Evolutionary conservation across 257 asterid genomes (phyloP), one percentile per base, ranked within the genome.

Genomic region (Solanum bulbocastanum): DNA sequence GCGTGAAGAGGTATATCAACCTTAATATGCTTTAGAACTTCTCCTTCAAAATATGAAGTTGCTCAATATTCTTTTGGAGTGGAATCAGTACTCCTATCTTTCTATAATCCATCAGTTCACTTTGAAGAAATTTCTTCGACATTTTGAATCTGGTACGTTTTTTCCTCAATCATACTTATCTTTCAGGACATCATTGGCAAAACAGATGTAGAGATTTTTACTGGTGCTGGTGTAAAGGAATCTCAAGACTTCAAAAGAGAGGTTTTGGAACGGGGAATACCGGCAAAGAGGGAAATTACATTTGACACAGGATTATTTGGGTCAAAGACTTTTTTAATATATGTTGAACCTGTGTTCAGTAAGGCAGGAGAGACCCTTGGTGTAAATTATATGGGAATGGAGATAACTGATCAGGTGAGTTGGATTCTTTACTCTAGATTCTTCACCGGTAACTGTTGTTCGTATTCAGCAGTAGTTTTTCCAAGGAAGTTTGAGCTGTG

Each of bases 301-400:
- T 96, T 96, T 69, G 98, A 95, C 85, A 96, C 98, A 0, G 98
- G 92, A 75, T 93, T 96, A 14, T 96, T 96, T 83, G 99, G 99
- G 25, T 90, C 93, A 20, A 96, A 96, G 81, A 95, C 98, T 20
- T 96, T 96, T 88, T 87, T 96, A 87, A 96, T 96, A 32, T 95
- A 94, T 32, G 98, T 92, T 8, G 98, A 96, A 60, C 99, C 98
- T 68, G 99, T 96, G 88, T 96, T 96, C 93, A 95, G 96, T 92
- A 96, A 95, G 91, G 89, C 95, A 5, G 98, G 98, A 56, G 98
- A 95, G 86, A 94, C 95, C 6, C 93, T 96, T 56, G 98, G 98
- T 68, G 97, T 96, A 14, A 96, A 95, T 89, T 96, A 96, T 88
- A 96, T 95, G 99, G 99, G 99, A 69, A 96, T 95, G 98, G 99